phyloP scores from a whole-genome alignment of 192 early-diverging fungal species.

The Gonapodya prolifera region DNA sequence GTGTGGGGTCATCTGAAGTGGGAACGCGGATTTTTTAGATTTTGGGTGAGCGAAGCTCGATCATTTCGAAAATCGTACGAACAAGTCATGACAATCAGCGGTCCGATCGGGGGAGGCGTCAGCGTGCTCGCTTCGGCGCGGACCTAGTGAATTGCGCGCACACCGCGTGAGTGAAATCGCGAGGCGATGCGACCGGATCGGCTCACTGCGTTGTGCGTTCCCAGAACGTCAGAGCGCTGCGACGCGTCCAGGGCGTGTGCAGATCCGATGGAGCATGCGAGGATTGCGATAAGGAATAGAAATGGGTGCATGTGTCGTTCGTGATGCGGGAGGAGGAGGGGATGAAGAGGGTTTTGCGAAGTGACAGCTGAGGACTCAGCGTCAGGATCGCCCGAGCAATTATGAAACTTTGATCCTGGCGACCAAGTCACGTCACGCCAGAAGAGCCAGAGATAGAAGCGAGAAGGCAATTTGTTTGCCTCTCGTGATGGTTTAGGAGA shows the following conservation, averaged over 20 bases:
- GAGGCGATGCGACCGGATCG: neutral
- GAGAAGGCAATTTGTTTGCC: too few relatives aligned
- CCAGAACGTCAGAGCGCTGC: neutral
- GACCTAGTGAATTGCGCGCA: neutral
- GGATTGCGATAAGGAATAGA: too few relatives aligned
- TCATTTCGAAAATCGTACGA: neutral
- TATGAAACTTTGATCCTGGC: too few relatives aligned
- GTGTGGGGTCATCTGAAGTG: neutral
- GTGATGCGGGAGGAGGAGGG: too few relatives aligned
- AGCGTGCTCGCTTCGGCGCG: neutral
- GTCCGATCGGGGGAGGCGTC: neutral
- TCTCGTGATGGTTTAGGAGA: too few relatives aligned
- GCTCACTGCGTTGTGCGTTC: neutral
- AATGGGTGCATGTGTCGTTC: too few relatives aligned
- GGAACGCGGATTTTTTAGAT: neutral
- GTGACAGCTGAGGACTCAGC: too few relatives aligned
- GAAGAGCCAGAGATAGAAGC: too few relatives aligned
- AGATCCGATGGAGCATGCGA: too few relatives aligned
- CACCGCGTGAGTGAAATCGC: neutral
- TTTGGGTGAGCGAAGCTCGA: neutral
- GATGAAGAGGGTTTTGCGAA: too few relatives aligned
- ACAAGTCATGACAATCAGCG: neutral
- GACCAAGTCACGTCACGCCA: too few relatives aligned
- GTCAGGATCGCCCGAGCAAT: too few relatives aligned
- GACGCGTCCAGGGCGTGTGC: neutral